phyloP scores from a whole-genome alignment of 495 filamentous ascomycete genomes.

The Recurvomyces mirabilis region DNA sequence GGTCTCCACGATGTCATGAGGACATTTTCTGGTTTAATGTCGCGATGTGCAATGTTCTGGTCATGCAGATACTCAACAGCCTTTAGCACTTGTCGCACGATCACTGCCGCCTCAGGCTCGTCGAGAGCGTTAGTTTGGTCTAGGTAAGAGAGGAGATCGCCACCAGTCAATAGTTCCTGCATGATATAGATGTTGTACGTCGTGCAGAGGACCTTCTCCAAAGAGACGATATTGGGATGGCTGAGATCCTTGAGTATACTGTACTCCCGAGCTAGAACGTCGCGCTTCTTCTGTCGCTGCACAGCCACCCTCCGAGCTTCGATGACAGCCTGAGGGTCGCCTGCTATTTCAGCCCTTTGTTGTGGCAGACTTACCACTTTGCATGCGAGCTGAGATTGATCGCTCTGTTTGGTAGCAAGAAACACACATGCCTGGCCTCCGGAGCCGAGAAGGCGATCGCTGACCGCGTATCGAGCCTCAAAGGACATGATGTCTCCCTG shows the following conservation, averaged over 20 bases:
- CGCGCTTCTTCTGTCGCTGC: slow-evolving; percentile 7
- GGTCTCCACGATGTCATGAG: slow-evolving; percentile 41
- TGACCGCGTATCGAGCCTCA: slow-evolving; percentile 24
- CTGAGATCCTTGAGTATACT: slow-evolving; percentile 32
- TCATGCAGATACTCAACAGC: slow-evolving; percentile 51
- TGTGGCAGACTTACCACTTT: slow-evolving; percentile 29
- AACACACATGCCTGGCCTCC: slow-evolving; percentile 31
- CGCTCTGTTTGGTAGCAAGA: slow-evolving; percentile 24
- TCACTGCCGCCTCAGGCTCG: slow-evolving; percentile 43
- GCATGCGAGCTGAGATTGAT: slow-evolving; percentile 32
- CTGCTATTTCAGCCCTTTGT: neutral
- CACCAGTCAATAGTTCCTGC: slow-evolving; percentile 42
- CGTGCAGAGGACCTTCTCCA: slow-evolving; percentile 35
- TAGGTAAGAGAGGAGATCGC: slow-evolving; percentile 55
- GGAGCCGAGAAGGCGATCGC: slow-evolving; percentile 24
- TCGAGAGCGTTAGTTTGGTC: slow-evolving; percentile 38
- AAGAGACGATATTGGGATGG: slow-evolving; percentile 38
- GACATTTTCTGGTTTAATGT: slow-evolving; percentile 63
- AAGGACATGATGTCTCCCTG: slow-evolving; percentile 20
- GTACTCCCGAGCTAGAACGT: slow-evolving; percentile 26
- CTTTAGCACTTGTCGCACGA: slow-evolving; percentile 48
- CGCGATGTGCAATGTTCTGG: slow-evolving; percentile 48
- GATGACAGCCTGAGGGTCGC: neutral
- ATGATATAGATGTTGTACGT: slow-evolving; percentile 32
- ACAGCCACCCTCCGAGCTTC: neutral